Evolutionary conservation across 1,139 yeast genomes (phyloP), one percentile per base, ranked within the genome.

Genomic region (Scheffersomyces segobiensis): DNA sequence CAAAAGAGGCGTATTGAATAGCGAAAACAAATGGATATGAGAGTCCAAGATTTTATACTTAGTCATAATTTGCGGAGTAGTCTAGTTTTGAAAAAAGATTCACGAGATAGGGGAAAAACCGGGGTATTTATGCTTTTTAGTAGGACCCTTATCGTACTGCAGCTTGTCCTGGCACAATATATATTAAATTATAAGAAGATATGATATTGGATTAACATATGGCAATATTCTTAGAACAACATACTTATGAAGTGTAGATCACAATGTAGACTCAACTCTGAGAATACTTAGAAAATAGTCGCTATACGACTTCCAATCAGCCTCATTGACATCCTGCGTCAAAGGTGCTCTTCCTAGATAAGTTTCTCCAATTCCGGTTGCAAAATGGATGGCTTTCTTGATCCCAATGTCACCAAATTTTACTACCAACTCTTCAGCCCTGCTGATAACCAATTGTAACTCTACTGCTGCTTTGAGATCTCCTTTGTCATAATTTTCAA

Each of bases 331-430:
- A 14, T 58, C 60, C 20, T 59, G 50, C 54, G 58, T 61, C 59
- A 55, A 67, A 56, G 57, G 60, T 49, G 57, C 67, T 67, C 65
- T 67, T 58, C 72, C 63, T 58, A 66, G 57, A 47, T 69, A 62
- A 3, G 67, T 71, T 54, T 74, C 78, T 50, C 83, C 83, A 58
- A 77, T 71, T 0, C 82, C 81, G 57, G 75, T 73, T 46, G 68
- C 67, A 54, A 70, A 67, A 52, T 68, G 66, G 58, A 81, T 73
- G 42, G 76, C 67, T 58, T 69, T 60, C 71, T 68, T 76, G 56
- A 70, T 68, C 14, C 73, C 70, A 56, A 70, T 61, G 12, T 69
- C 70, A 5, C 71, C 71, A 49, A 62, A 66, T 49, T 63, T 64
- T n/a, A 59, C 60, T 7, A 68, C 71, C 26, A 67, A 59, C 46